Evolutionary conservation across 441 rosid species (phyloP).

Genomic region (Brassica balearica): DNA sequence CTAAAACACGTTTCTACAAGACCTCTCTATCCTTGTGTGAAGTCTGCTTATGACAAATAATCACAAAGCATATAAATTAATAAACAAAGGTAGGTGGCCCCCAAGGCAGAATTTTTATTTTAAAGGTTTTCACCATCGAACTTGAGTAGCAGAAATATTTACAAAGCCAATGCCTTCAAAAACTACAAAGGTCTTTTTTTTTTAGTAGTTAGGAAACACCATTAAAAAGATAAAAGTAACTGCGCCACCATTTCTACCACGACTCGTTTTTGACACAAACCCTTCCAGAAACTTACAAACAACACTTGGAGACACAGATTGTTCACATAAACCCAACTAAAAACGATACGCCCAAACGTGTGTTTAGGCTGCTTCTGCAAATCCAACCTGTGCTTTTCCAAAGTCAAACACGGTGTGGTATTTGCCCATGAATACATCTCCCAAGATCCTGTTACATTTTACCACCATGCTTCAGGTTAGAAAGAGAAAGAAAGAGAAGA

Average conservation of each 20-base stretch:
- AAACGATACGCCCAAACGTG: constrained; percentile 7
- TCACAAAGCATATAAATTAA: background rate
- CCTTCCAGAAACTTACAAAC: constrained; percentile 34
- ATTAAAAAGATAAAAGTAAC: constrained; percentile 15
- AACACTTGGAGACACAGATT: constrained; percentile 30
- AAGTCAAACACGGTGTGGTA: constrained; percentile 75
- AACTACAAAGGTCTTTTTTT: constrained; percentile 41
- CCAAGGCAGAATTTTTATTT: constrained; percentile 25
- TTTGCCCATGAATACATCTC: constrained; percentile 77
- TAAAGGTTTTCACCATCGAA: constrained; percentile 34
- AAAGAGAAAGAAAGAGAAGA: background rate
- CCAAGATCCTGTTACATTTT: constrained; percentile 60
- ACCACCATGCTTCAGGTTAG: background rate
- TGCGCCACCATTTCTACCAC: constrained; percentile 36
- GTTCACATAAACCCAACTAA: constrained; percentile 26
- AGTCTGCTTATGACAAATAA: background rate
- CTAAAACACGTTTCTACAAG: background rate
- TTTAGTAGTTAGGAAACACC: constrained; percentile 12
- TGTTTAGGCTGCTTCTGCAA: constrained; percentile 58
- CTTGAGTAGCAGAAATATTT: constrained; percentile 35
- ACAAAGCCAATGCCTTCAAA: constrained; percentile 49
- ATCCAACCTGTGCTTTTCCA: constrained; percentile 61
- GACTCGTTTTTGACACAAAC: constrained; percentile 38
- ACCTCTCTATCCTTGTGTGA: background rate
- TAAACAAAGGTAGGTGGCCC: constrained; percentile 1